phyloP scores from a whole-genome alignment of 2,329 filamentous ascomycete genomes.

The Phaeosphaeria sp. region DNA sequence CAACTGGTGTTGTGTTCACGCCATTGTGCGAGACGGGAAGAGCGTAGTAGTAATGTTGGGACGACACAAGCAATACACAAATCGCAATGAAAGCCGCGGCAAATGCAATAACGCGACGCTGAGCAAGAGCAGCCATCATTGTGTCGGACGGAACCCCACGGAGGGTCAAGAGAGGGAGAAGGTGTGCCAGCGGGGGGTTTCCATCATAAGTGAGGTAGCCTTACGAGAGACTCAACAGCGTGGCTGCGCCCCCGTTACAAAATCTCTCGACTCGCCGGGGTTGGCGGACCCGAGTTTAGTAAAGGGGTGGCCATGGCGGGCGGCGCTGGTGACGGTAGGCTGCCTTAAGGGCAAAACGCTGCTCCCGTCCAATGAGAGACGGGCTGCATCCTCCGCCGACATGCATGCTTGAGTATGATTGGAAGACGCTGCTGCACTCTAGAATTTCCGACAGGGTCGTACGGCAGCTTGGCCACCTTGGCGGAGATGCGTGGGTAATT shows the following conservation, averaged over 20 bases:
- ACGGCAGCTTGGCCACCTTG: not conserved
- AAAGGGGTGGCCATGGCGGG: not conserved
- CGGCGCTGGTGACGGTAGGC: not conserved
- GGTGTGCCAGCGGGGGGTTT: not conserved
- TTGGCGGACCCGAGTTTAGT: not conserved
- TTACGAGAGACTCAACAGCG: not conserved
- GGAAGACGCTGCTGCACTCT: not conserved
- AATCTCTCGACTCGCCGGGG: not conserved
- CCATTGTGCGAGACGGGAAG: not conserved
- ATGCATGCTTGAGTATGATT: not conserved
- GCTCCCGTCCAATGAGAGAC: not conserved
- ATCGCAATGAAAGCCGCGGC: not conserved
- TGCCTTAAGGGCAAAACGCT: not conserved
- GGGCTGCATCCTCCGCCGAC: not conserved
- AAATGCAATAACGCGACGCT: not conserved
- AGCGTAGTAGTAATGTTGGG: not conserved
- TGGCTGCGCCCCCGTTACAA: not conserved
- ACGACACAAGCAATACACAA: not conserved
- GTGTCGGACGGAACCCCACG: not conserved
- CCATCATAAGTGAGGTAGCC: not conserved
- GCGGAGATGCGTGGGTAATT: not conserved
- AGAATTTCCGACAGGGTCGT: not conserved
- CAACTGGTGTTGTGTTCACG: not conserved
- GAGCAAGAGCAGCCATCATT: not conserved
- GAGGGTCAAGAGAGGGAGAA: not conserved